A percentile compares a stretch with the other conserved stretches of the same genome.
These are phyloP conservation scores for Aspergillus leporis DNA, from an alignment of 495 filamentous ascomycete genomes.

Conservation along the genomic window DNA sequence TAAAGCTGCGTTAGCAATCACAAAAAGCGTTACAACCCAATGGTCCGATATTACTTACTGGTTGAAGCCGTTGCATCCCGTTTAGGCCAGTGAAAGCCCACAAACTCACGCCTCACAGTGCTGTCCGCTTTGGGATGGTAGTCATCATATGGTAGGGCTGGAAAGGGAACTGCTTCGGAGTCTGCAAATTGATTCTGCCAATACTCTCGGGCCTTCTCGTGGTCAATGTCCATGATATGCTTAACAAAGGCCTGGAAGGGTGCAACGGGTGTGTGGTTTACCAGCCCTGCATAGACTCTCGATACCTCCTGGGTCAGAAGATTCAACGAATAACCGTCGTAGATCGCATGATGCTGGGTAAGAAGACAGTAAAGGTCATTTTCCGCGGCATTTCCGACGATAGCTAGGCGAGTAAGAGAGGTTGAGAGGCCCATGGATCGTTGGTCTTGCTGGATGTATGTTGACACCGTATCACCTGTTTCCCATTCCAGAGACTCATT, in stretches of 20 bases:
- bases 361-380: too few species aligned
- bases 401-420: not conserved
- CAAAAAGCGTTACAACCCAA: too few species aligned
- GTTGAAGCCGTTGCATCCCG: slow-evolving; percentile 1
- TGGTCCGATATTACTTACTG: slow-evolving; percentile 36
- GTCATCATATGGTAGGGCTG: slow-evolving; percentile 7
- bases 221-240: slow-evolving; percentile 17
- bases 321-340: slow-evolving; percentile 1
- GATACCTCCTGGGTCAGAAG: slow-evolving; percentile 25
- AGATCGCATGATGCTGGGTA: slow-evolving; percentile 6
- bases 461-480: too few species aligned
- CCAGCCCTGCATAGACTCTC: slow-evolving; percentile 38
- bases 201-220: slow-evolving; percentile 34
- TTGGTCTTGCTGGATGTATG: too few species aligned
- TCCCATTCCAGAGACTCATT: not conserved
- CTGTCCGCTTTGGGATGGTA: slow-evolving; percentile 10
- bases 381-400: not conserved
- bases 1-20: too few species aligned
- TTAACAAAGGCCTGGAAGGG: slow-evolving; percentile 39
- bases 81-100: too few species aligned
- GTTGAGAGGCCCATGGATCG: not conserved
- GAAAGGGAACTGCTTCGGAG: slow-evolving; percentile 1
- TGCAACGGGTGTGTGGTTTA: slow-evolving; percentile 14
- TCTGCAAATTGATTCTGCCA: slow-evolving; percentile 10
- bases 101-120: too few species aligned